These are phyloP conservation scores for Cercospora beticola DNA, from an alignment of 2,329 filamentous ascomycete genomes.

Conservation along the genomic window DNA sequence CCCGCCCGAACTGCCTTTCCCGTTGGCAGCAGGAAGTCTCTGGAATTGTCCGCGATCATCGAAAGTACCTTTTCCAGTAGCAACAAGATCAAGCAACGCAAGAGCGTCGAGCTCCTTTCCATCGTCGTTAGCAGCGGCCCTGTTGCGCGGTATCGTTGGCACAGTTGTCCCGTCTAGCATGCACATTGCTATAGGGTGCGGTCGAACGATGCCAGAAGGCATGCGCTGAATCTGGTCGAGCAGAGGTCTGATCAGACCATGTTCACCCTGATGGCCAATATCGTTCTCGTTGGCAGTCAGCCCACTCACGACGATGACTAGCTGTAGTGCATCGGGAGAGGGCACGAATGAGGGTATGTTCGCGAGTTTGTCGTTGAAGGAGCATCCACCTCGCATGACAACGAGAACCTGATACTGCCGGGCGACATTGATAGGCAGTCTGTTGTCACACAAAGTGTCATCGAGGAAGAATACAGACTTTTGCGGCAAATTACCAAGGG, in stretches of 20 bases:
- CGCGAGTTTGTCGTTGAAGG: constrained; percentile 76
- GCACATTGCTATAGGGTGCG: constrained; percentile 75
- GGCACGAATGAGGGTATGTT: constrained; percentile 76
- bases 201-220: constrained; percentile 65
- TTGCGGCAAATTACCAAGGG: constrained; percentile 47
- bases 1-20: constrained; percentile 30
- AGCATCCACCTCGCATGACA: constrained; percentile 78
- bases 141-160: constrained; percentile 25
- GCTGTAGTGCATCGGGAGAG: constrained; percentile 59
- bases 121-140: not conserved
- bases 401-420: constrained; percentile 72
- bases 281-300: constrained; percentile 43
- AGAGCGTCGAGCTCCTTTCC: constrained; percentile 6
- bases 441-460: constrained; percentile 61
- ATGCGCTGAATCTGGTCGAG: constrained; percentile 74
- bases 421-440: constrained; percentile 54
- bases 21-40: not conserved
- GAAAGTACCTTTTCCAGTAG: not conserved
- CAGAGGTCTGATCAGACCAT: constrained; percentile 61
- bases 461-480: constrained; percentile 64
- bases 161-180: constrained; percentile 65
- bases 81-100: not conserved
- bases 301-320: constrained; percentile 75
- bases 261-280: constrained; percentile 2
- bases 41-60: not conserved